Evolutionary conservation across 1,139 yeast genomes (phyloP).

Genomic region (Taphrina confusa): DNA sequence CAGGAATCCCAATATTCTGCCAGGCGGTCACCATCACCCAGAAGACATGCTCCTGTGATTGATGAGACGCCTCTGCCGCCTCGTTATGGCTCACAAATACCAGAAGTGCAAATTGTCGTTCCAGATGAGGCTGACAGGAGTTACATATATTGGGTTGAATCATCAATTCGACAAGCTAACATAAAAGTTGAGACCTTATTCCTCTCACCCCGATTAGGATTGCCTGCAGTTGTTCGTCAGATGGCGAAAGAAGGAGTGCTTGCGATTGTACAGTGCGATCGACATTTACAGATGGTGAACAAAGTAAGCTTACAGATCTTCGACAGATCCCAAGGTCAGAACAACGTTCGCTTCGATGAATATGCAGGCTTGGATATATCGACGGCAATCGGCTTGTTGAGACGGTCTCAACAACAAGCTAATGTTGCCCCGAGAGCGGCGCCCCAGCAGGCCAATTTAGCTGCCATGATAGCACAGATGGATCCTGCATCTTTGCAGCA

Average conservation of each 20-base stretch:
- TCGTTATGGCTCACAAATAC: slow-evolving; percentile 43
- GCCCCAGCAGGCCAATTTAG: slow-evolving; percentile 41
- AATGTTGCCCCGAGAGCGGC: slow-evolving; percentile 29
- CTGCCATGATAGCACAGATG: slow-evolving; percentile 42
- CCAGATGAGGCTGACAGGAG: slow-evolving; percentile 61
- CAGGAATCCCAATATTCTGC: slow-evolving; percentile 2
- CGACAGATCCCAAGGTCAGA: slow-evolving; percentile 66
- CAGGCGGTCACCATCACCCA: slow-evolving; percentile 33
- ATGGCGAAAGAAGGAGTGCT: slow-evolving; percentile 79
- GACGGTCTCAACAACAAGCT: slow-evolving; percentile 43
- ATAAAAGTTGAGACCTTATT: slow-evolving; percentile 55
- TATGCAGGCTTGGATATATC: slow-evolving; percentile 67
- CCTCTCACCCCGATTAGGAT: slow-evolving; percentile 55
- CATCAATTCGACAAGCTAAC: slow-evolving; percentile 57
- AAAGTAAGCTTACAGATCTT: slow-evolving; percentile 72
- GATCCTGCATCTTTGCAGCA: slow-evolving; percentile 46
- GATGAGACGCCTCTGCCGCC: slow-evolving; percentile 39
- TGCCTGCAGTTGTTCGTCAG: slow-evolving; percentile 63
- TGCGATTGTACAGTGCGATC: slow-evolving; percentile 69
- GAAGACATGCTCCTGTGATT: slow-evolving; percentile 40
- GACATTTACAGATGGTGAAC: slow-evolving; percentile 47
- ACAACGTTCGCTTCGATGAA: slow-evolving; percentile 70
- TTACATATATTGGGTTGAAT: slow-evolving; percentile 60
- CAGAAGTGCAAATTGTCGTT: slow-evolving; percentile 67
- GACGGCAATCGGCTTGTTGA: slow-evolving; percentile 59